Evolutionary conservation across 805 yeast genomes (phyloP).

Genomic region (Candida alai): DNA sequence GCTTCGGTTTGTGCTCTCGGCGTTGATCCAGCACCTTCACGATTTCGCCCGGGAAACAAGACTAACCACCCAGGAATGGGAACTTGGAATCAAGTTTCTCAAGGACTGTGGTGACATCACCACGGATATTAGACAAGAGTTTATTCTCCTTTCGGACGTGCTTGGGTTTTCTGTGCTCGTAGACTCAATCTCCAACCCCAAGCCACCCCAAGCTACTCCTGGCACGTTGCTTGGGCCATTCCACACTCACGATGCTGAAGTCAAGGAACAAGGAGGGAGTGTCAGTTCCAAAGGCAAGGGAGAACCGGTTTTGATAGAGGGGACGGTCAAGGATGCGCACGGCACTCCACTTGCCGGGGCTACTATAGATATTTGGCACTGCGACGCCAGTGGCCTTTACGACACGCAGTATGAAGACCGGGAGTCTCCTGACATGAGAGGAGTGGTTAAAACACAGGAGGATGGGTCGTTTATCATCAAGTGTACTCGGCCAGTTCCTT

Average conservation of each 20-base stretch:
- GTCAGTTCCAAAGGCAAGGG: conserved; percentile 18
- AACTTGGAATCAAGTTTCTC: conserved; percentile 15
- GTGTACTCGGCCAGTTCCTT: conserved; percentile 31
- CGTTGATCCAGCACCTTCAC: conserved; percentile 17
- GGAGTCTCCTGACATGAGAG: conserved; percentile 19
- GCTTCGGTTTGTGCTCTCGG: conserved; percentile 10
- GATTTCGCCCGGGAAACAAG: conserved; percentile 20
- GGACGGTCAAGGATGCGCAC: conserved; percentile 13
- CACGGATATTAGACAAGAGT: conserved; percentile 19
- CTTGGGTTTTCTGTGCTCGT: conserved; percentile 19
- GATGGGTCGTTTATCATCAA: conserved; percentile 20
- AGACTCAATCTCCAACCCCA: conserved; percentile 18
- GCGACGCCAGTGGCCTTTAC: conserved; percentile 19
- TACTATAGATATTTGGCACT: conserved; percentile 18
- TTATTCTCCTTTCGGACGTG: conserved; percentile 17
- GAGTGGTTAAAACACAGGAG: conserved; percentile 12
- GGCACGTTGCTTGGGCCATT: conserved; percentile 22
- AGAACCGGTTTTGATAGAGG: conserved; percentile 20
- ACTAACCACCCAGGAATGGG: conserved; percentile 20
- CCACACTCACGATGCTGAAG: conserved; percentile 21
- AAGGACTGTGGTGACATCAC: conserved; percentile 18
- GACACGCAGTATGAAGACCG: conserved; percentile 19
- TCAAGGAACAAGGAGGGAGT: conserved; percentile 13
- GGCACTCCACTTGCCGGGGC: conserved; percentile 17
- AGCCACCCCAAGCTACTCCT: conserved; percentile 18